A percentile compares a stretch with the other conserved stretches of the same genome.
Evolutionary conservation across 2,329 filamentous ascomycete genomes (phyloP).

Genomic region (Neophaeococcomyces aloes): DNA sequence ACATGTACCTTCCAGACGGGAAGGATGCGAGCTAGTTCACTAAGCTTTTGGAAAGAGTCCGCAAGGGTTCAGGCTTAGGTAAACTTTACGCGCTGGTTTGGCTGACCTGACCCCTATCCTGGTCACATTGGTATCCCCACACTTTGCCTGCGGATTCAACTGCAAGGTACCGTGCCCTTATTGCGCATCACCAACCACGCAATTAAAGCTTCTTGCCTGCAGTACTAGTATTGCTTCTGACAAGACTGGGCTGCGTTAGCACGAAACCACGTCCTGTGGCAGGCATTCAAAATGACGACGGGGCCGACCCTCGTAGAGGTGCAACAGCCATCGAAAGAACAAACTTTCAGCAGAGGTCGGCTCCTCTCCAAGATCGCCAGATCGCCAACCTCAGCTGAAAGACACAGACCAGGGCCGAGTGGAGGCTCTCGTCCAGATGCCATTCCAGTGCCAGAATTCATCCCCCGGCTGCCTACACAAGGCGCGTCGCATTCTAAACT

Average conservation of each 20-base stretch:
- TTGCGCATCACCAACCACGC: no score
- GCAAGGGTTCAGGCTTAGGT: no score
- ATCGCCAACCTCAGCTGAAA: constrained; percentile 17
- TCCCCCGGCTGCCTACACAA: not conserved
- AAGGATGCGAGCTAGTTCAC: not conserved
- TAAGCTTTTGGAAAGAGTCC: not conserved
- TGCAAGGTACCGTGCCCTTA: no score
- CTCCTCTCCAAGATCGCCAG: constrained; percentile 21
- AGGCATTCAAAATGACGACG: constrained; percentile 3
- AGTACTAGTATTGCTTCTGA: not conserved
- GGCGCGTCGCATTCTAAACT: not conserved
- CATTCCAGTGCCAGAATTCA: not conserved
- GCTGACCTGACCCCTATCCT: no score
- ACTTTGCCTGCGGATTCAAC: no score
- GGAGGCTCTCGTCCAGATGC: constrained; percentile 1
- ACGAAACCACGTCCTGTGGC: not conserved
- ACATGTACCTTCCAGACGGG: not conserved
- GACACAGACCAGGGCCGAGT: constrained; percentile 14
- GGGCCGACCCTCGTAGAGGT: constrained; percentile 3
- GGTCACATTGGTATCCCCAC: no score
- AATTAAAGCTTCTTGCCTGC: no score
- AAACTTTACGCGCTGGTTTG: no score
- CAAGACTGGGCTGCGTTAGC: not conserved
- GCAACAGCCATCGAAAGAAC: constrained; percentile 4
- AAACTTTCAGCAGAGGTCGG: constrained; percentile 4